Evolutionary conservation across 148 eudicot genomes (phyloP).

Genomic region (Silene latifolia): DNA sequence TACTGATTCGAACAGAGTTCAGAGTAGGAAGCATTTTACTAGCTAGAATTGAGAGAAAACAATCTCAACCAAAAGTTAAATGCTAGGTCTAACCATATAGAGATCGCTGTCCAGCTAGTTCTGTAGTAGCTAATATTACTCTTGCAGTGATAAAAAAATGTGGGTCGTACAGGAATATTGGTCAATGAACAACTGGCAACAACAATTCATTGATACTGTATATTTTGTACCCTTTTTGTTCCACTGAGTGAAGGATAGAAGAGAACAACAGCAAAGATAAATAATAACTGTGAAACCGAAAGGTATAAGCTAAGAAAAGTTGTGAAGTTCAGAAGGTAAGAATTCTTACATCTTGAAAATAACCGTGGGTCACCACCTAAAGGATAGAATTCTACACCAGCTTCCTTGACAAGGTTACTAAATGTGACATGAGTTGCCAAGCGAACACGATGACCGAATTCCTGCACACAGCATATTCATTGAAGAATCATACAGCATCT

Average conservation of each 20-base stretch:
- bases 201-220: neutral
- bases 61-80: too few relatives aligned
- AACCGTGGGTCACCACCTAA: conserved; percentile 91
- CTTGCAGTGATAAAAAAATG: too few relatives aligned
- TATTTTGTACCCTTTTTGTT: neutral
- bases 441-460: conserved; percentile 87
- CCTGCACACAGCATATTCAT: conserved; percentile 41
- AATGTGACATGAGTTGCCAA: conserved; percentile 85
- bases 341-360: conserved; percentile 81
- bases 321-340: neutral
- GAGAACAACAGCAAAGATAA: neutral
- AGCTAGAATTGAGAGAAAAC: too few relatives aligned
- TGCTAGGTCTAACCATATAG: too few relatives aligned
- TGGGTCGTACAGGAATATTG: too few relatives aligned
- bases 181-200: too few relatives aligned
- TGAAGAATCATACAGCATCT: neutral
- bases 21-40: too few relatives aligned
- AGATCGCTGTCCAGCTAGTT: too few relatives aligned
- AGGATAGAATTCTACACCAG: conserved; percentile 91
- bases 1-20: too few relatives aligned
- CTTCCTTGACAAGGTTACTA: conserved; percentile 71
- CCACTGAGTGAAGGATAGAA: neutral
- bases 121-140: too few relatives aligned
- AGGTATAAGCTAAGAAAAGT: neutral
- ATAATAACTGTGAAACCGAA: neutral